Conservation (phyloP, 2,329 filamentous ascomycete genomes). For the Trichoderma polysporum region DNA sequence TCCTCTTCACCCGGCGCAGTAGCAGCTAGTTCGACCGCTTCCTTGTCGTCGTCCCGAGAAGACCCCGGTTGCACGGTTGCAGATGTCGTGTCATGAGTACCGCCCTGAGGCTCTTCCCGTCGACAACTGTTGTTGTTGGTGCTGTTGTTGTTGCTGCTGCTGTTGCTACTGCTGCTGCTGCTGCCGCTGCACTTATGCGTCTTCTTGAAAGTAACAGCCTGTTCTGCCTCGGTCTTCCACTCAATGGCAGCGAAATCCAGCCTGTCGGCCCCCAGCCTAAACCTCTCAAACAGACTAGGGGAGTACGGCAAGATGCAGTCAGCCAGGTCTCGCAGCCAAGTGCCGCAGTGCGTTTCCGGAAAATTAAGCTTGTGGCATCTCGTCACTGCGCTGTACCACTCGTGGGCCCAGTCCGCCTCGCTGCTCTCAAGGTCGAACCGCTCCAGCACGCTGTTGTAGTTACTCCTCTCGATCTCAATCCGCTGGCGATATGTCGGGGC, state of each 20-base stretch:
- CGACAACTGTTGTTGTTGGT: not conserved
- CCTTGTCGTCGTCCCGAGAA: not conserved
- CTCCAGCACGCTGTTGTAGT: constrained; percentile 15
- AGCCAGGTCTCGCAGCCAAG: constrained; percentile 17
- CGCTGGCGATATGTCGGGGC: constrained; percentile 16
- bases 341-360: constrained; percentile 16
- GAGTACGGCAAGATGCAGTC: constrained; percentile 11
- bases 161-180: not conserved
- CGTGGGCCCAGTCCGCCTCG: constrained; percentile 13
- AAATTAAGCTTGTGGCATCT: constrained; percentile 15
- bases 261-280: constrained; percentile 12
- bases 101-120: not conserved
- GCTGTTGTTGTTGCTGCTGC: not conserved
- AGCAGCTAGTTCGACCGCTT: constrained; percentile 4
- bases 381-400: constrained; percentile 17
- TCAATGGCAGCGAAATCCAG: constrained; percentile 17
- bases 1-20: not conserved
- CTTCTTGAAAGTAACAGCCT: constrained; percentile 3
- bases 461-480: constrained; percentile 10
- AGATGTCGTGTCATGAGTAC: not conserved
- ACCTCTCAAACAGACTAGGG: constrained; percentile 3
- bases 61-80: not conserved
- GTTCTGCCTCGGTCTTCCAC: constrained; percentile 14
- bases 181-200: not conserved
- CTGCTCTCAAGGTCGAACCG: constrained; percentile 3